phyloP scores from a whole-genome alignment of 768 basidiomycete genomes.

The Hygrocybe coccinea region DNA sequence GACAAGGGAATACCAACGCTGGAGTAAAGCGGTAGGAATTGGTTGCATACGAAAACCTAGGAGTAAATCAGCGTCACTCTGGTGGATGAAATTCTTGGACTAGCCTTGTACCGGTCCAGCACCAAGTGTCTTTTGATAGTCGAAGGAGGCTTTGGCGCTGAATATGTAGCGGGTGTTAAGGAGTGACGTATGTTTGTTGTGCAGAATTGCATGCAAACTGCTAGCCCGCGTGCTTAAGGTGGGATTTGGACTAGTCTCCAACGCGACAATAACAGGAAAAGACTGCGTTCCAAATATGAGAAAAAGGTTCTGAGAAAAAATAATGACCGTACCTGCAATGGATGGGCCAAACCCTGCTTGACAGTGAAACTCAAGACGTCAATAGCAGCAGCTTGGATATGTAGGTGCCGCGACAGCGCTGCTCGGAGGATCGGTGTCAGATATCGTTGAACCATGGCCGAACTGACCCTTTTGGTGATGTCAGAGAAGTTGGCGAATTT shows the following conservation, averaged over 20 bases:
- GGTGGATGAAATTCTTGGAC: constrained; percentile 7
- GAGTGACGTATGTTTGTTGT: constrained; percentile 84
- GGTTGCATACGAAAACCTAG: constrained; percentile 64
- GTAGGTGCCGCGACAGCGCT: constrained; percentile 62
- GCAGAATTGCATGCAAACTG: constrained; percentile 73
- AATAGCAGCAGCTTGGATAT: constrained; percentile 77
- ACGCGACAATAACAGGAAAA: constrained; percentile 84
- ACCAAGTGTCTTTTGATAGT: constrained; percentile 66
- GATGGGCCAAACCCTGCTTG: constrained; percentile 93
- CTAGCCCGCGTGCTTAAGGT: constrained; percentile 69
- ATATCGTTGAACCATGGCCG: constrained; percentile 92
- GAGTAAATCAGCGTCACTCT: constrained; percentile 2
- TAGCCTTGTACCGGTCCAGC: constrained; percentile 51
- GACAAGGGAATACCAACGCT: constrained; percentile 87
- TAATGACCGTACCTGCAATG: constrained; percentile 63
- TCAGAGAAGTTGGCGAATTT: not conserved
- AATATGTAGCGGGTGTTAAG: constrained; percentile 80
- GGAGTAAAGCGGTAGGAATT: constrained; percentile 67
- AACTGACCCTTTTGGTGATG: constrained; percentile 67
- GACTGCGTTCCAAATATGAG: constrained; percentile 44
- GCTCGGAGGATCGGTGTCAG: constrained; percentile 75
- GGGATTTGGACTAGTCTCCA: constrained; percentile 76
- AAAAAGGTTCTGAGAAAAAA: not conserved
- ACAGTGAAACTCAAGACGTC: constrained; percentile 91
- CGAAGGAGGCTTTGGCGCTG: constrained; percentile 76